These are phyloP conservation scores for Parascedosporium putredinis DNA, from an alignment of 2,329 filamentous ascomycete species.

Conservation along the genomic window DNA sequence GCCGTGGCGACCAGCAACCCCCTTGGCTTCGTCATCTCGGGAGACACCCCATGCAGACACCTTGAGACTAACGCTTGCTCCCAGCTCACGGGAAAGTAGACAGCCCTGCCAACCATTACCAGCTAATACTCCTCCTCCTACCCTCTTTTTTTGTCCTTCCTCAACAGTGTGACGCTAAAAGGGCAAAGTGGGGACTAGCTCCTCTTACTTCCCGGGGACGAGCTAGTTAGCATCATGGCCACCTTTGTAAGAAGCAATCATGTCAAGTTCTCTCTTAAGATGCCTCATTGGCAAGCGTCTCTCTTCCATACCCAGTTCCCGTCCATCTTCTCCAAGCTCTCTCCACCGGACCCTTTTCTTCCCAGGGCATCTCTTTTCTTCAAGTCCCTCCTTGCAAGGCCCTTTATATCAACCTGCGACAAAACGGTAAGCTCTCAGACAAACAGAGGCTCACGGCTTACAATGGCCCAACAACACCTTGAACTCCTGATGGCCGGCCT, in stretches of 20 bases:
- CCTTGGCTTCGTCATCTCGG: neutral
- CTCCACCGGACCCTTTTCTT: no score
- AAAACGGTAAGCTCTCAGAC: neutral
- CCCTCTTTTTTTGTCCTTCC: neutral
- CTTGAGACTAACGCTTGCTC: no score
- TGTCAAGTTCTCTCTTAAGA: no score
- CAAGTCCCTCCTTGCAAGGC: neutral
- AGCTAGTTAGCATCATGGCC: neutral
- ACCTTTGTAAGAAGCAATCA: no score
- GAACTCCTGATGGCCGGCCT: neutral
- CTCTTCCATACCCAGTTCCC: no score
- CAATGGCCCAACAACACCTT: neutral
- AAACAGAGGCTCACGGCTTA: neutral
- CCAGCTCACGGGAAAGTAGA: no score
- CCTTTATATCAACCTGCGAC: neutral
- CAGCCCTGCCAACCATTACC: no score
- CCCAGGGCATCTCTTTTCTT: no score
- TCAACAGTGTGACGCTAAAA: constrained; percentile 3
- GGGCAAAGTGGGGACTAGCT: neutral
- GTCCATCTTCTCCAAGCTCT: no score
- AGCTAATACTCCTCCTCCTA: no score
- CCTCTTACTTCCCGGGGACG: neutral
- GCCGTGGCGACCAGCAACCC: neutral
- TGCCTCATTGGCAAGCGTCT: no score
- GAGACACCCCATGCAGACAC: neutral